Evolutionary conservation across 2,329 filamentous ascomycete genomes (phyloP), one percentile per base, ranked within the genome.

Genomic region (Cytospora leucostoma): DNA sequence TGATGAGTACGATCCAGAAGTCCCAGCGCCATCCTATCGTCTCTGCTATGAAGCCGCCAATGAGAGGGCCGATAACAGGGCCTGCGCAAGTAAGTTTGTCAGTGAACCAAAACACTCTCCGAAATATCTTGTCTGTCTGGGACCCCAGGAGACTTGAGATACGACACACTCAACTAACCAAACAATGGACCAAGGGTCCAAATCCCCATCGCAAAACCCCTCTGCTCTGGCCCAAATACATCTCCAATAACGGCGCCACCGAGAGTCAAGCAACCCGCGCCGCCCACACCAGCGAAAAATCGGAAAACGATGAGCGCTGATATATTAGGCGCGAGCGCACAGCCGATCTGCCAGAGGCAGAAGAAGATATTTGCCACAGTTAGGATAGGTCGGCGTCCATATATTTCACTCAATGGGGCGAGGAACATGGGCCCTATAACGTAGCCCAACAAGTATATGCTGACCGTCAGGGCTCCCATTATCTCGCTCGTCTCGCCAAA

Each of bases 261-360:
- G 21, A 86, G 73, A 55, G 86, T 81, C 67, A 85, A 74, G 49
- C 79, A 80, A 1, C 79, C 82, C 1, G 79, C 81, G 1, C 84
- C 86, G 5, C 85, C 83, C 3, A 89, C 72, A 0, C 87, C 88
- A 4, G 82, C 81, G 52, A 86, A 73, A 69, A 87, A 84, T 13
- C 84, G 79, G 69, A 86, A 90, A 2, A 81, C 78, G 35, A 89
- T 81, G 53, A 90, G 79, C 47, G 81, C 74, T 19, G 72, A 72
- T 56, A 90, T 76, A 7, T 72, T 74, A 1, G 83, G 82, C 0
- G 86, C 79, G 4, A 90, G 76, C 1, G 86, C 89, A 63, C 87
- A 89, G 0, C 84, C 88, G 66, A 91, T 81, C 53, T 84, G 84
- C 77, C 86, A 89, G 1, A 83, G 71, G 62, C 85, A 80, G 71